Evolutionary conservation across 139 green algal species (phyloP), one percentile per base, ranked within the genome.

Genomic region (Chlorella vulgaris): DNA sequence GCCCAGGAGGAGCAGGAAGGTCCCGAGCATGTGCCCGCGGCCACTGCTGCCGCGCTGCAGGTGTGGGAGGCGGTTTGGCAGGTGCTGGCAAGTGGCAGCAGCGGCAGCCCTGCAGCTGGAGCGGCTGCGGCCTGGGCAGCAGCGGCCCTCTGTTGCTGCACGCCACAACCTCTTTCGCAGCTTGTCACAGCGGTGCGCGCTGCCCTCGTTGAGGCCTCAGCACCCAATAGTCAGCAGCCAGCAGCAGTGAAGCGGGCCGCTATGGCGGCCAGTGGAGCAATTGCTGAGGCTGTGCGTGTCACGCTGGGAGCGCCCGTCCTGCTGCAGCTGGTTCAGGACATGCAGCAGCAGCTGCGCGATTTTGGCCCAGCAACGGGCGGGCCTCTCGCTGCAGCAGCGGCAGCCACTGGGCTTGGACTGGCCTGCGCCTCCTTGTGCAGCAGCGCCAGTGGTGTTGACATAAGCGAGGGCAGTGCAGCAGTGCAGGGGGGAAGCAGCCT

Each of bases 101-200:
- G 3, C 68, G 15, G 65, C 62, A 75, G 39, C 15, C 42, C 61
- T n/a, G 62, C 35, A 7, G 61, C 21, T 3, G 63, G 31, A 33
- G 63, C 63, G 4, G 66, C 21, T 43, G 80, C 69, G 42, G 80
- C 29, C 22, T 85, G 80, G 73, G 69, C 69, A 7, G 80, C 80
- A 28, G 69, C 80, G 29, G 69, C 69, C 3, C 35, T 85, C 24
- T 80, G 67, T 28, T 18, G 38, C 47, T 35, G 26, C 35, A 55
- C 58, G 0, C 36, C 28, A 24, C 80, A 85, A 60, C 80, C 80
- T 2, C 35, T 78, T 36, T 38, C 35, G n/a, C 47, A 33, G 8
- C 40, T 81, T 7, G 69, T 85, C 8, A 53, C 43, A 35, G 80
- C 80, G 18, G 73, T 81, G 33, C 73, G 81, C 43, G 21, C 33